Evolutionary conservation across 495 filamentous ascomycete species (phyloP), one percentile per base, ranked within the genome.

Genomic region (Daldinia bambusicola): DNA sequence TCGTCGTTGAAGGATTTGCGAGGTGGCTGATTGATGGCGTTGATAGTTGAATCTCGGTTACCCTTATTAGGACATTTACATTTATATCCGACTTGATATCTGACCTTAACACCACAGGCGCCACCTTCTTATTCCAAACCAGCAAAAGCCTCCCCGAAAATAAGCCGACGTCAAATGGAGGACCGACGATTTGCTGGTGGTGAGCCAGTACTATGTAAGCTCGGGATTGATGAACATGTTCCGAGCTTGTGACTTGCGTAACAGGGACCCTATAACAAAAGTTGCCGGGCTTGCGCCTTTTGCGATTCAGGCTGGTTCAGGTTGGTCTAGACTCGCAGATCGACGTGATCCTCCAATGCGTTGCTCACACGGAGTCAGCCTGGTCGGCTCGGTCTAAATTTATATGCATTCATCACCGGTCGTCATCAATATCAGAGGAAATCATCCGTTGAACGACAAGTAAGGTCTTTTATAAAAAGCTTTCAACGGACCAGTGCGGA

Each of bases 281-380:
- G 59, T 40, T 66, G 58, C 41, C 60, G 62, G 55, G 64, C 62
- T 70, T 45, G 59, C 63, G 61, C 57, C 64, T 67, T 73, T 75
- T 65, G 51, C 37, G 60, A 65, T 67, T 67, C 75, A 61, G 76
- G 71, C 70, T 65, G 74, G 61, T 67, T 67, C 75, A 61, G 76
- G 71, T 67, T 65, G 74, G 61, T 75, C 76, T 76, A 76, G 76
- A 76, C 72, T 66, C 50, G 4, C 12, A 32, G 76, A 76, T 78
- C 74, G 55, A 66, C 74, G 58, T 22, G 58, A 50, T 41, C 62
- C 32, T 22, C 56, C 61, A 69, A 68, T 67, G 45, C 52, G n/a
- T 50, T 65, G 38, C 55, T 56, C 60, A 61, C 41, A 45, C 26
- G 31, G 31, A 31, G 66, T 31, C 12, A 34, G 18, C 7, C 53